Evolutionary conservation across 305 asterid species (phyloP), one percentile per base, ranked within the genome.

Genomic region (Galium porrigens): DNA sequence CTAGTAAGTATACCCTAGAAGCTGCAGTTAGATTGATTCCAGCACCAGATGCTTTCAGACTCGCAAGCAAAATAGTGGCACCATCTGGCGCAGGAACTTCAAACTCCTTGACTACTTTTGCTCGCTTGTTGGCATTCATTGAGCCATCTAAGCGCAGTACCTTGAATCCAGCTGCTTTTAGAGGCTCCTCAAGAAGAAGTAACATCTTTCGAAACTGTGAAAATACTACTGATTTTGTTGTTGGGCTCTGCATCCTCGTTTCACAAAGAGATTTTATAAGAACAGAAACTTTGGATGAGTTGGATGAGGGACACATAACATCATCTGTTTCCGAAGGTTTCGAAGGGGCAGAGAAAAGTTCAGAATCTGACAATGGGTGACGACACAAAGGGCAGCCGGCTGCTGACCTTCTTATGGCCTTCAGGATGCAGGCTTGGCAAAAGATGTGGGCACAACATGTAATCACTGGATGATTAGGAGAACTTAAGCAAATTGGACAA

Each of bases 381-480:
- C 99, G 95, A 77, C 99, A 92, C 82, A 89, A 74, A 34, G 99
- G 99, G 68, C 97, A 92, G 72, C 81, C 76, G 36, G 90, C 70
- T 59, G 85, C 82, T 3, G 80, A 74, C 41, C 78, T 84, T 73
- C 86, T 84, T 52, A 85, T 25, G 41, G 89, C 83, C 73, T 79
- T 86, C 17, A 82, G 66, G 69, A 92, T 92, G 86, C 99, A 92
- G 5, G 83, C 59, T 56, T 79, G 84, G 67, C 96, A 92, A 64
- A 87, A 87, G 53, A 92, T 82, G 72, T 92, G 97, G 30, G 90
- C 88, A 60, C 97, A 92, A 62, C 81, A 71, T 5, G 99, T 89
- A 64, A 92, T 89, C 29, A 92, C 80, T 22, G 81, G 76, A 55
- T 86, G 79, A 2, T 75, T 75, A 2, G 94, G 96, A 18, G 94